Evolutionary conservation across 495 filamentous ascomycete genomes (phyloP).

Genomic region (Achaetomiella virescens): DNA sequence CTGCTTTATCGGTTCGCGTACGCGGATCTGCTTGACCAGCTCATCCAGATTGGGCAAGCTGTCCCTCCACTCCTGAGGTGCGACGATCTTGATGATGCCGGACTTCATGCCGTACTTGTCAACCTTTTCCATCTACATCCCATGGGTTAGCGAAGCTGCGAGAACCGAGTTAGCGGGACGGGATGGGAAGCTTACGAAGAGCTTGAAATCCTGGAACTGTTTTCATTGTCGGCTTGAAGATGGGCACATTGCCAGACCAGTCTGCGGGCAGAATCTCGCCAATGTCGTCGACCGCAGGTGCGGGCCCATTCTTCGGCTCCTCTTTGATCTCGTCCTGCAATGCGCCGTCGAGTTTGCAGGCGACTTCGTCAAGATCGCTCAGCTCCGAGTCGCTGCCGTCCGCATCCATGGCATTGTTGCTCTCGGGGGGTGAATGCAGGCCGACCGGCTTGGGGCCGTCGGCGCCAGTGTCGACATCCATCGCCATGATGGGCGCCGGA

Average conservation of each 20-base stretch:
- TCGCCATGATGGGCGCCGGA: slow-evolving; percentile 27
- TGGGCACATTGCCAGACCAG: slow-evolving; percentile 84
- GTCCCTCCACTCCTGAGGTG: slow-evolving; percentile 89
- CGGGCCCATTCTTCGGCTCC: slow-evolving; percentile 1
- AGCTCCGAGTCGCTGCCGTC: slow-evolving; percentile 51
- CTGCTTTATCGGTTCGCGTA: slow-evolving; percentile 95
- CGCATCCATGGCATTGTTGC: slow-evolving; percentile 44
- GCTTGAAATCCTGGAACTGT: slow-evolving; percentile 87
- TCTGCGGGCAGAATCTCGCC: slow-evolving; percentile 73
- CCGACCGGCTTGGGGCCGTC: slow-evolving; percentile 32
- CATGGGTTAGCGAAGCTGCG: slow-evolving; percentile 13
- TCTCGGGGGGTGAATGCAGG: slow-evolving; percentile 47
- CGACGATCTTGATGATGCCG: slow-evolving; percentile 92
- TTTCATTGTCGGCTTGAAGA: slow-evolving; percentile 94
- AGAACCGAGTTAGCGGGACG: not conserved
- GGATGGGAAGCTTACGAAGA: slow-evolving; percentile 50
- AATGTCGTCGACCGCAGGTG: slow-evolving; percentile 50
- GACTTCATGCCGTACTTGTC: slow-evolving; percentile 95
- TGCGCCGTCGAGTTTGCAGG: slow-evolving; percentile 23
- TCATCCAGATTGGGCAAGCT: slow-evolving; percentile 72
- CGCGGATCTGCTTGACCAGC: slow-evolving; percentile 79
- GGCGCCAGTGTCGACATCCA: slow-evolving; percentile 16
- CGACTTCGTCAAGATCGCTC: slow-evolving; percentile 48
- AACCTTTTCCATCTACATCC: slow-evolving; percentile 62
- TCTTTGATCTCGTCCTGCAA: slow-evolving; percentile 2